phyloP scores from a whole-genome alignment of 305 asterid species.

The Fraxinus floribunda region DNA sequence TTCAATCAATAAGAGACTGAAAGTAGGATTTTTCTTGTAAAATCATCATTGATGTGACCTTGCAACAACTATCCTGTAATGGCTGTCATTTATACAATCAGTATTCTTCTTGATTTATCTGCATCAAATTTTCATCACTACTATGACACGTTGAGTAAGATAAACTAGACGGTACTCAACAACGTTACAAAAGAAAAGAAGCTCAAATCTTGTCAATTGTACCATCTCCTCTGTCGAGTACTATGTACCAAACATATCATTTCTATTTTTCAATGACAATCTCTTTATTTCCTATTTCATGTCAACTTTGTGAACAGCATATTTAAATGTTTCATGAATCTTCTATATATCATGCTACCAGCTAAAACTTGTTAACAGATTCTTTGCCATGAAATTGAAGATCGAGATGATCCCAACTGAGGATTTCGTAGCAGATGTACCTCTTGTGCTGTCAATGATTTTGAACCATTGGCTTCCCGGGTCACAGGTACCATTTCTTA shows the following conservation, averaged over 20 bases:
- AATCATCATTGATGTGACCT: neutral
- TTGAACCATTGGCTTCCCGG: constrained; percentile 98
- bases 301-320: neutral
- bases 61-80: neutral
- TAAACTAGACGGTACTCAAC: neutral
- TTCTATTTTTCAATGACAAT: neutral
- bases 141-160: neutral
- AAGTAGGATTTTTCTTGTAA: neutral
- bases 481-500: constrained; percentile 56
- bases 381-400: constrained; percentile 34
- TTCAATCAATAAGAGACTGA: neutral
- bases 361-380: constrained; percentile 31
- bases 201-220: neutral
- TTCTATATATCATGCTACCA: constrained; percentile 8
- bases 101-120: neutral
- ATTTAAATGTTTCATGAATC: neutral
- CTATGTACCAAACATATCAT: neutral
- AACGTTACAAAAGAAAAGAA: neutral
- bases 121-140: neutral
- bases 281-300: neutral
- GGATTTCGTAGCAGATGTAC: constrained; percentile 26
- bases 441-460: constrained; percentile 69
- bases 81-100: neutral
- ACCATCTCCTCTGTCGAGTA: neutral
- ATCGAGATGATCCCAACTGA: constrained; percentile 32